Conservation (phyloP, 805 yeast species). For the Sugiyamaella valdiviana region DNA sequence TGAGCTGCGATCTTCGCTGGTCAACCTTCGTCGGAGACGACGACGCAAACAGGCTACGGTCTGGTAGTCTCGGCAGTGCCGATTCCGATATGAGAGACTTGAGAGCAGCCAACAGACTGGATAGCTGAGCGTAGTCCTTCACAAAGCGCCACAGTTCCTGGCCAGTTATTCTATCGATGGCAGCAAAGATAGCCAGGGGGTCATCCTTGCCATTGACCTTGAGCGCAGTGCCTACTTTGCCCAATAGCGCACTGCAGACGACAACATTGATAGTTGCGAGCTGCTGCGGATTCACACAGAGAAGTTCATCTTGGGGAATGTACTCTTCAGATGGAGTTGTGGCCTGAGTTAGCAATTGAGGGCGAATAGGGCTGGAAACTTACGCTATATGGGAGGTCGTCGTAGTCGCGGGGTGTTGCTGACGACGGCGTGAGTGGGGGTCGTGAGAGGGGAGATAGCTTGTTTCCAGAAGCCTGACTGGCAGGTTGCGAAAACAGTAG, state of each 20-base stretch:
- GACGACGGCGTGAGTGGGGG: constrained; percentile 2
- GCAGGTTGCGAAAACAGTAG: background rate
- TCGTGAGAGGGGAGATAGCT: background rate
- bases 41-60: constrained; percentile 48
- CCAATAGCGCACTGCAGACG: constrained; percentile 19
- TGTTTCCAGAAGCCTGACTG: background rate
- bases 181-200: constrained; percentile 54
- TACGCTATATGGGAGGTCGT: background rate
- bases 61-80: constrained; percentile 58
- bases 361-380: background rate
- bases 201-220: constrained; percentile 40
- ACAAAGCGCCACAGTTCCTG: constrained; percentile 72
- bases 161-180: constrained; percentile 52
- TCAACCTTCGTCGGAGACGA: constrained; percentile 64
- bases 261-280: constrained; percentile 23
- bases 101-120: constrained; percentile 53
- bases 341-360: background rate
- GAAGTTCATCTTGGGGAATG: background rate
- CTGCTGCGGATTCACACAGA: constrained; percentile 19
- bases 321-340: background rate
- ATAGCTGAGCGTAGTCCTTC: constrained; percentile 56
- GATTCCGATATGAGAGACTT: constrained; percentile 36
- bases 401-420: background rate
- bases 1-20: constrained; percentile 47
- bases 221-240: constrained; percentile 22